phyloP scores from a whole-genome alignment of 306 rosid genomes.

The Trifolium repens region DNA sequence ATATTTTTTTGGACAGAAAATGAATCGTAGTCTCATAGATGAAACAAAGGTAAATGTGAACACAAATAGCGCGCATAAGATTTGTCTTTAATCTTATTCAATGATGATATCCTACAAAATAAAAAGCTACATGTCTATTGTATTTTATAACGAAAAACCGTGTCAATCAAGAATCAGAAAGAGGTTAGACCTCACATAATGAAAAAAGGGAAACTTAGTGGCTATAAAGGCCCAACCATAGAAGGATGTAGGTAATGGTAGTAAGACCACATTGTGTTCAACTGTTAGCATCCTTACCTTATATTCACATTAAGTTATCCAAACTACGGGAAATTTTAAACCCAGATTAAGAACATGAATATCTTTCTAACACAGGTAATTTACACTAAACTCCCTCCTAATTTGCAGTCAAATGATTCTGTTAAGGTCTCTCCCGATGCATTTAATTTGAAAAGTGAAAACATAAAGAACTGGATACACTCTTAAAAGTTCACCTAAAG shows the following conservation, averaged over 20 bases:
- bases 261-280: not conserved
- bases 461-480: no score
- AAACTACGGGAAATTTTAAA: no score
- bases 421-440: no score
- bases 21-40: not conserved
- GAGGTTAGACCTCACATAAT: not conserved
- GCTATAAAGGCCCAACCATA: not conserved
- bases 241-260: not conserved
- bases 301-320: no score
- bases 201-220: not conserved
- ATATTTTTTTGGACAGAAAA: not conserved
- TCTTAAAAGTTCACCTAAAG: no score
- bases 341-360: no score
- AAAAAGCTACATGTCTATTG: not conserved
- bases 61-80: not conserved
- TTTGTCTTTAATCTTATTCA: not conserved
- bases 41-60: not conserved
- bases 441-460: no score
- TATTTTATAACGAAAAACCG: not conserved
- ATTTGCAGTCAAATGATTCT: no score
- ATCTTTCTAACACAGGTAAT: no score
- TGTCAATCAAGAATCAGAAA: slow-evolving; percentile 3
- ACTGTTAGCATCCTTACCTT: not conserved
- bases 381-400: no score
- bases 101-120: not conserved